Percentiles rank a stretch among this genome's conserved stretches.
These are phyloP conservation scores for Colletotrichum siamense DNA, from an alignment of 2,329 filamentous ascomycete species.

Conservation along the genomic window DNA sequence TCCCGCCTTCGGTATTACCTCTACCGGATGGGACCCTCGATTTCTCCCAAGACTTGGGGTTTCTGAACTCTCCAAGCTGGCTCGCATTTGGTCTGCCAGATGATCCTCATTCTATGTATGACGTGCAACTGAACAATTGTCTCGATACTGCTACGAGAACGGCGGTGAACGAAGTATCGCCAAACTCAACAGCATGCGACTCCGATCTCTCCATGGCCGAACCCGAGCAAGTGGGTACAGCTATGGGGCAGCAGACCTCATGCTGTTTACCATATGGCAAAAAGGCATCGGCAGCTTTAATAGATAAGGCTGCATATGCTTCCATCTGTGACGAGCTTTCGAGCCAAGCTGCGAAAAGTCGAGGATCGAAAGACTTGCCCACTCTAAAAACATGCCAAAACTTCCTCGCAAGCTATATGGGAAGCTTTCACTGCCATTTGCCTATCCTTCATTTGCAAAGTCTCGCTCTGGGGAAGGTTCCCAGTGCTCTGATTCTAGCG, in stretches of 20 bases:
- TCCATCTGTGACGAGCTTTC: neutral
- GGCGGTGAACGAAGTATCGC: neutral
- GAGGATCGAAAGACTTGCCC: neutral
- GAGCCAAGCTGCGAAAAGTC: rapidly evolving
- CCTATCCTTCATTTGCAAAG: neutral
- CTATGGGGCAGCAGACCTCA: neutral
- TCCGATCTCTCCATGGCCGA: neutral
- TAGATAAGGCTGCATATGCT: neutral
- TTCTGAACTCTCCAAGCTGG: neutral
- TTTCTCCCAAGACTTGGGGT: neutral
- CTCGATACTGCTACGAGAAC: neutral
- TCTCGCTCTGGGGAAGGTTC: neutral
- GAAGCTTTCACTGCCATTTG: neutral
- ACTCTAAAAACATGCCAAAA: neutral
- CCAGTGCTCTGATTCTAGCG: neutral
- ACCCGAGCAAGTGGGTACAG: neutral
- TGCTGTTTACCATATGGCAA: neutral
- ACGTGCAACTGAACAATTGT: neutral
- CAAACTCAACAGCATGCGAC: neutral
- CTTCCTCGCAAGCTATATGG: neutral
- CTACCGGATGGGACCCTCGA: neutral
- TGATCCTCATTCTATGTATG: neutral
- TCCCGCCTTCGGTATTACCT: neutral
- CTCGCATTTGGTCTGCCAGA: neutral
- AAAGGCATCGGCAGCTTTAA: neutral